These are phyloP conservation scores for Pueraria montana DNA, from an alignment of 306 rosid species.

Conservation along the genomic window DNA sequence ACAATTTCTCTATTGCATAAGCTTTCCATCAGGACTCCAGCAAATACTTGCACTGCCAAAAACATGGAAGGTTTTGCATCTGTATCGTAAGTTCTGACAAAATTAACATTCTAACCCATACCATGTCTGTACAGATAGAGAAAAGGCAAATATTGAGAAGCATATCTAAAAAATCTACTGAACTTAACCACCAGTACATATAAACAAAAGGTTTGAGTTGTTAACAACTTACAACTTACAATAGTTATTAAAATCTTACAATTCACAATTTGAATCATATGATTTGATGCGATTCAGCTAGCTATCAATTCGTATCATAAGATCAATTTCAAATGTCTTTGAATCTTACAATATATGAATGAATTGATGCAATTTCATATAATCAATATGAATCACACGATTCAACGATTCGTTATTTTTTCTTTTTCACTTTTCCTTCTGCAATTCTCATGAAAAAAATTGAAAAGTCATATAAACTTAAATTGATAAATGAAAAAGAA, in stretches of 20 bases:
- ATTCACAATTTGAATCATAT: background rate
- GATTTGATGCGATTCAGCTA: background rate
- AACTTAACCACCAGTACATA: background rate
- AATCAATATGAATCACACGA: background rate
- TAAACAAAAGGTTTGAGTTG: background rate
- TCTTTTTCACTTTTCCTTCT: background rate
- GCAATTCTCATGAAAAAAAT: background rate
- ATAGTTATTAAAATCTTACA: background rate
- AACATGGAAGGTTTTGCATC: background rate
- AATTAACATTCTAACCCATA: conserved; percentile 2
- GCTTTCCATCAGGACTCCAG: background rate
- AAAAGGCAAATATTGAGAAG: background rate
- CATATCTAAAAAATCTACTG: conserved; percentile 8
- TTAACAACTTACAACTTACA: background rate
- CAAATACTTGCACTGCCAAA: background rate
- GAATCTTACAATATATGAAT: background rate
- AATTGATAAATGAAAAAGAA: background rate
- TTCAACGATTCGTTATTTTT: background rate
- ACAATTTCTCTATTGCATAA: background rate
- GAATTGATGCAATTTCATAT: background rate
- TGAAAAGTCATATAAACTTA: background rate
- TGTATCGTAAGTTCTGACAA: background rate
- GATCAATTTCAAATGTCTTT: background rate
- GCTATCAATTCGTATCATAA: background rate
- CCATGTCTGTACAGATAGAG: background rate